Percentiles rank a stretch among this genome's conserved stretches.
These are phyloP conservation scores for Tylopilus rubrobrunneus DNA, from an alignment of 768 basidiomycete species.

Conservation along the genomic window DNA sequence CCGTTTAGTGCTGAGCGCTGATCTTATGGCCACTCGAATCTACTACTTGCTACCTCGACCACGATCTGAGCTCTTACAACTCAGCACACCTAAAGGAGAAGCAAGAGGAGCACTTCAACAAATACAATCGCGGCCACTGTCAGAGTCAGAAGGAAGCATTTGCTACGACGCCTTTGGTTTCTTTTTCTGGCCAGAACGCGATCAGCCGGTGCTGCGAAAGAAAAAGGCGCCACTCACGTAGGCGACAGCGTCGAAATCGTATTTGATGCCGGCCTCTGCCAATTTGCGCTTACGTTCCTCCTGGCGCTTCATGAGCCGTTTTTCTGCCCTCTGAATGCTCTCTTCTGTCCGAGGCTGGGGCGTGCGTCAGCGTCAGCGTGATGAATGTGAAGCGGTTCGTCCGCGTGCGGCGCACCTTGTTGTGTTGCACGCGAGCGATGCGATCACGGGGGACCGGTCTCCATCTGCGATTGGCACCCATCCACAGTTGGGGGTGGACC, in stretches of 20 bases:
- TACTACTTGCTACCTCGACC: no score
- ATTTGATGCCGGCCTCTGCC: constrained; percentile 77
- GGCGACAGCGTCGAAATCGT: constrained; percentile 75
- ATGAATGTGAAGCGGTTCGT: neutral
- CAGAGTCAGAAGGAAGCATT: neutral
- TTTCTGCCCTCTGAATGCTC: constrained; percentile 59
- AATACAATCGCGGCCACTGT: neutral
- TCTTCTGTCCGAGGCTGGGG: constrained; percentile 68
- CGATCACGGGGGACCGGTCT: constrained; percentile 69
- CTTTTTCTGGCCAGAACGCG: constrained; percentile 30
- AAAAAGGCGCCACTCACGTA: constrained; percentile 57
- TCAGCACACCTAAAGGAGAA: neutral
- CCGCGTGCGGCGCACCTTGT: constrained; percentile 60
- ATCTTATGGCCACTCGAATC: no score
- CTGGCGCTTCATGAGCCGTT: constrained; percentile 73
- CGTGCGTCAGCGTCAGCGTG: constrained; percentile 5
- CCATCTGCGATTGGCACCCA: constrained; percentile 96
- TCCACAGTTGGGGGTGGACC: constrained; percentile 92
- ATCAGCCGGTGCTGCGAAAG: neutral
- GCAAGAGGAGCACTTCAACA: neutral
- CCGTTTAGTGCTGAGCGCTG: no score
- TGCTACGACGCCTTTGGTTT: constrained; percentile 26
- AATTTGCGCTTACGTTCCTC: constrained; percentile 75
- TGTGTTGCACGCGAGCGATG: constrained; percentile 68
- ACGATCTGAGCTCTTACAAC: neutral